These are phyloP conservation scores for Lipomyces lipofer DNA, from an alignment of 805 yeast genomes.

Conservation along the genomic window DNA sequence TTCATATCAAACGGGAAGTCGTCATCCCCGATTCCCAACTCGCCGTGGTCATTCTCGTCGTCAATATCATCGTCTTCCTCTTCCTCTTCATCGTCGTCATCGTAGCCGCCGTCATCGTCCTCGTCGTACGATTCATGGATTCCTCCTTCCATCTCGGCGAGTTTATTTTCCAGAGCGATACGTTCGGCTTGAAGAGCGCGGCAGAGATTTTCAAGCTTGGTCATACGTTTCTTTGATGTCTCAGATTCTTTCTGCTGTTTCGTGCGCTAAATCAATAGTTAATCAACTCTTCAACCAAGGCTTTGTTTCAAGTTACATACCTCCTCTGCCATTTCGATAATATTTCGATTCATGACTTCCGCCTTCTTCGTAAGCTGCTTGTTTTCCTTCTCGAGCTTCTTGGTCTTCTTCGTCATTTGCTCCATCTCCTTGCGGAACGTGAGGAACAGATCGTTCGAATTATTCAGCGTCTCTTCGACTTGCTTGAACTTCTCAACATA, in stretches of 20 bases:
- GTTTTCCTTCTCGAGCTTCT: slow-evolving; percentile 28
- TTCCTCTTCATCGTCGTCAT: slow-evolving; percentile 14
- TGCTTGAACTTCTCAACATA: slow-evolving; percentile 38
- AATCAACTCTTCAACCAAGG: no score
- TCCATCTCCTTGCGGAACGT: slow-evolving; percentile 29
- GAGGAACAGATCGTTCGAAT: slow-evolving; percentile 32
- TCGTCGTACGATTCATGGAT: slow-evolving; percentile 19
- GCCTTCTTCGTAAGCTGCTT: slow-evolving; percentile 18
- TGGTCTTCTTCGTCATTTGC: slow-evolving; percentile 28
- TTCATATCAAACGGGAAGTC: slow-evolving; percentile 5
- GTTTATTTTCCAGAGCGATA: slow-evolving; percentile 17
- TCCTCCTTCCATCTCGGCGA: slow-evolving; percentile 22
- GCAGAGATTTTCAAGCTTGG: slow-evolving; percentile 24
- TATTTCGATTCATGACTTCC: slow-evolving; percentile 23
- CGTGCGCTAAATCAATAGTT: no score
- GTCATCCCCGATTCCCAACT: not conserved
- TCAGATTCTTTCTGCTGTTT: slow-evolving; percentile 24
- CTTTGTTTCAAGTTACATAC: no score
- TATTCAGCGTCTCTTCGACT: slow-evolving; percentile 41
- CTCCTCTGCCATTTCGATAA: slow-evolving; percentile 29
- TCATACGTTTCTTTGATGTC: slow-evolving; percentile 18
- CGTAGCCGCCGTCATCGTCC: slow-evolving; percentile 18
- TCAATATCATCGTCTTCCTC: slow-evolving; percentile 11
- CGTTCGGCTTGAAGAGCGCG: slow-evolving; percentile 29
- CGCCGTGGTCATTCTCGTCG: slow-evolving; percentile 5